Conservation (phyloP, 106 monocot species). For the Xerophyta viscosa region DNA sequence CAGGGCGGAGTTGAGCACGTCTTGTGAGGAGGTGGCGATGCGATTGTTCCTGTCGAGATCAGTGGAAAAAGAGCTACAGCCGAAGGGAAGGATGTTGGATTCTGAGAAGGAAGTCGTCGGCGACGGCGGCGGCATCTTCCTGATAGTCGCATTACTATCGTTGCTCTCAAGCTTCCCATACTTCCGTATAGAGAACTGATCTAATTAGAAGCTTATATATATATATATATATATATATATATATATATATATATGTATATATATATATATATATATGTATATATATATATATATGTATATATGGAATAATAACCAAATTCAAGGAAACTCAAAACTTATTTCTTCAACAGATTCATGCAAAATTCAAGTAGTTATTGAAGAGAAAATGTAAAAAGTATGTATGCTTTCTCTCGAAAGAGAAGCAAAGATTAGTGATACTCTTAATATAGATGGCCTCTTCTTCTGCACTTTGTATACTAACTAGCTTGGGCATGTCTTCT, state of each 20-base stretch:
- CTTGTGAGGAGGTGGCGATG: too few relatives aligned
- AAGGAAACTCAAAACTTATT: neutral
- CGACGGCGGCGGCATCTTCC: slow-evolving; percentile 6
- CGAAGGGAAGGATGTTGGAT: slow-evolving; percentile 22
- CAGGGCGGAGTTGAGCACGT: neutral
- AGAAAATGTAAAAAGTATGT: too few relatives aligned
- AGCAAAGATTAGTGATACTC: too few relatives aligned
- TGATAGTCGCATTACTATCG: neutral
- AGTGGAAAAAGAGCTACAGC: too few relatives aligned
- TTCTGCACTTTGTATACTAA: too few relatives aligned
- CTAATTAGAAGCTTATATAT: neutral
- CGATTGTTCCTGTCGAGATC: slow-evolving; percentile 1
- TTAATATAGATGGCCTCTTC: too few relatives aligned
- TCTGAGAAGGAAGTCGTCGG: slow-evolving; percentile 20
- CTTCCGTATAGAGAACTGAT: neutral
- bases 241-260: too few relatives aligned
- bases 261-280: too few relatives aligned
- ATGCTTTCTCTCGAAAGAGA: too few relatives aligned
- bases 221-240: neutral
- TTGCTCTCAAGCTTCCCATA: neutral
- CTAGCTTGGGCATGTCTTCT: too few relatives aligned
- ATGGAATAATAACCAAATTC: neutral
- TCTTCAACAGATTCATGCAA: neutral
- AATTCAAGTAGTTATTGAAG: too few relatives aligned
- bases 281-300: neutral